Base-by-base conservation (phyloP, 2,329 filamentous ascomycete genomes). In the Diplodia scrobiculata region DNA sequence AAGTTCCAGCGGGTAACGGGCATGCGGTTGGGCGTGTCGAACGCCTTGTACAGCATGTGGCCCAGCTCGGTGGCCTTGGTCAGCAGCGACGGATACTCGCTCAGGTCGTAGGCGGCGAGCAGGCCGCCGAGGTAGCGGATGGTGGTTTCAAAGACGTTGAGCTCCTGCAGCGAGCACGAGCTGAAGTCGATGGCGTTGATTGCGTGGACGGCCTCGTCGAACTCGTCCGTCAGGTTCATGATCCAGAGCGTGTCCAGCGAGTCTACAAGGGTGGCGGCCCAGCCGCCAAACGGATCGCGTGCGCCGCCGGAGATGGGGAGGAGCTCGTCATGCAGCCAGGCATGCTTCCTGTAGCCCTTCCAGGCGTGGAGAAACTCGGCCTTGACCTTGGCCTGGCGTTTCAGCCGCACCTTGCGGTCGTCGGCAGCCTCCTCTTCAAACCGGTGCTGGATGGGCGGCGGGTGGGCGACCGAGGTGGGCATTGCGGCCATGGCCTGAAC, bases 111-210 rank as follows among this genome's bases (percentile, higher is more conserved):
- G 59, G 77, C 77, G 52, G 72, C 72, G 34, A 78, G 66, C 19
- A 78, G 66, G 9, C 77, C 77, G 19, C 77, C 76, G 7, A 78
- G 72, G 51, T 77, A 77, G 41, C 77, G 73, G 52, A 83, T 83
- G 0, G 80, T 83, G 0, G 81, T 83, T 68, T 83, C 81, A 66
- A 83, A 83, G n/a, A 83, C 80, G 69, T 81, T 83, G 69, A 83
- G 72, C 29, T 79, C 76, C 11, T 73, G 72, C 17, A 75, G 74
- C 1, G 77, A 72, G 13, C 74, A 75, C 21, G 73, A 73, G 27
- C 78, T 76, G 52, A 83, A 80, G 68, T 83, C 79, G 55, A 83
- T 82, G 10, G 71, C 69, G 5, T 79, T 74, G 3, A 80, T 74
- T n/a, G 79, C 79, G 45, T 75, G 71, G 1, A 82, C 80, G 1